phyloP scores from a whole-genome alignment of 257 asterid species.

The Lithospermum erythrorhizon region DNA sequence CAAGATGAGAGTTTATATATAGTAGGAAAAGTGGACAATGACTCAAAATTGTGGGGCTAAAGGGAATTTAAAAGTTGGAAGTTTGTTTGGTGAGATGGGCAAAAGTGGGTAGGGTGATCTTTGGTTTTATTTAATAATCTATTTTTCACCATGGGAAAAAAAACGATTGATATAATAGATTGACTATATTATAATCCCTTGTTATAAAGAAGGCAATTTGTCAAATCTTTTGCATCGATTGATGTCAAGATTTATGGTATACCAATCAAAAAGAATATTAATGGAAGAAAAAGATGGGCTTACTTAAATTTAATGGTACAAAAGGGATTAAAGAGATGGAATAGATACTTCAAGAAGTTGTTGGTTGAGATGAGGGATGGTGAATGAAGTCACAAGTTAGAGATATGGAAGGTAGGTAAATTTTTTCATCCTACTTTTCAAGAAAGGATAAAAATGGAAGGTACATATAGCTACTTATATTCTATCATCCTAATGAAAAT shows the following conservation, averaged over 20 bases:
- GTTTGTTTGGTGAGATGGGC: conserved; percentile 13
- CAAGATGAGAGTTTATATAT: conserved; percentile 9
- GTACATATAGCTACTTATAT: no score
- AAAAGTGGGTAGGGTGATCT: conserved; percentile 6
- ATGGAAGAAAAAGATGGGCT: background rate
- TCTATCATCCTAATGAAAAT: no score
- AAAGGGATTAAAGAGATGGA: conserved; percentile 8
- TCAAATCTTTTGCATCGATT: no score
- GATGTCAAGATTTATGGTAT: no score
- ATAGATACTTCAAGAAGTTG: background rate
- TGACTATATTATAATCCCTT: no score
- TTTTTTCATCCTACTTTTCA: no score
- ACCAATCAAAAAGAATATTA: no score
- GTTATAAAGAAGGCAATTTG: no score
- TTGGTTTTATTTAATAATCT: background rate
- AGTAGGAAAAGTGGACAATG: conserved; percentile 4
- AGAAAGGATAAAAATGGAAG: no score
- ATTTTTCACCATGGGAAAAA: background rate
- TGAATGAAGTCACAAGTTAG: conserved; percentile 3
- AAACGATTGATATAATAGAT: background rate
- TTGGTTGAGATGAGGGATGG: conserved; percentile 10
- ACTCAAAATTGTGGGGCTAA: conserved; percentile 1
- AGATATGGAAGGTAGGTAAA: no score
- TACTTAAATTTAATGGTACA: background rate
- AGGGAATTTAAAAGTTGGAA: conserved; percentile 4